A percentile compares a stretch with the other conserved stretches of the same genome.
Conservation (phyloP, 192 early-diverging fungal species). For the Obelidium mucronatum region DNA sequence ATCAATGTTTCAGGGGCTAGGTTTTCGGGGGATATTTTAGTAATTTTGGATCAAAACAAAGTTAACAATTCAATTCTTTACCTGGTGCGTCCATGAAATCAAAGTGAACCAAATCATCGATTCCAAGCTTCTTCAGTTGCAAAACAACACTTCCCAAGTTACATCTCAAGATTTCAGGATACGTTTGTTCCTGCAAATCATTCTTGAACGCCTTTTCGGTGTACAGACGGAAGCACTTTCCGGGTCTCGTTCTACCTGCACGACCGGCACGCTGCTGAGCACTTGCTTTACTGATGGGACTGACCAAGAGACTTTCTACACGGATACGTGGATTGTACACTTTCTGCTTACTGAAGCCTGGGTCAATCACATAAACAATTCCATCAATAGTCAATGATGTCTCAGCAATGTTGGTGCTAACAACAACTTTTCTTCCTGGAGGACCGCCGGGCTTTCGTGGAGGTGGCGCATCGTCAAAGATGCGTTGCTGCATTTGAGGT, state of each 20-base stretch:
- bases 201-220: constrained; percentile 95
- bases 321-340: constrained; percentile 98
- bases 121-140: constrained; percentile 96
- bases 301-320: constrained; percentile 94
- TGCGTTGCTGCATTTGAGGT: constrained; percentile 87
- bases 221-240: constrained; percentile 98
- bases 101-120: constrained; percentile 98
- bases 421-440: constrained; percentile 95
- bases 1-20: constrained; percentile 97
- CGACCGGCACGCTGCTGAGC: constrained; percentile 98
- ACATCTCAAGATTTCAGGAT: constrained; percentile 97
- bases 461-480: constrained; percentile 91
- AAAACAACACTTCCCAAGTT: constrained; percentile 96
- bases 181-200: constrained; percentile 96
- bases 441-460: constrained; percentile 78
- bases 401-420: constrained; percentile 98
- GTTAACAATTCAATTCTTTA: constrained; percentile 31
- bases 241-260: constrained; percentile 97
- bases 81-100: constrained; percentile 99
- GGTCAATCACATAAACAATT: constrained; percentile 98
- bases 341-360: constrained; percentile 99
- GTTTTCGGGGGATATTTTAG: too few relatives aligned
- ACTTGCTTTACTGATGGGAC: constrained; percentile 93
- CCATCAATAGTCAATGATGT: constrained; percentile 99
- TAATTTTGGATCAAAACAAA: constrained; percentile 26